Conservation (phyloP, 2,329 filamentous ascomycete species). For the Periconia macrospinosa region DNA sequence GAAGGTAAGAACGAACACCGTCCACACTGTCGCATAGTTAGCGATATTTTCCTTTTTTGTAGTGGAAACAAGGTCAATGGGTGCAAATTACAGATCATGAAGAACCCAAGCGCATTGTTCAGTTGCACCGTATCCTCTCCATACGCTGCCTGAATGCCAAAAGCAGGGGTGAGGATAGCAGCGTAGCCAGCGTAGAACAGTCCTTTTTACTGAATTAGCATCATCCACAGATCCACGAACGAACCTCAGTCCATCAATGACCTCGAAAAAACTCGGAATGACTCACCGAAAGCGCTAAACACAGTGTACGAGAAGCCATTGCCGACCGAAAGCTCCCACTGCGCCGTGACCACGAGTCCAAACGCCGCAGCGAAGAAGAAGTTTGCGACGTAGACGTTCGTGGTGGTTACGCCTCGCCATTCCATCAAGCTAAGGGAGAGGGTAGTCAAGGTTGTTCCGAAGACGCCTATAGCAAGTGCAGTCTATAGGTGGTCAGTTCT, state of each 20-base stretch:
- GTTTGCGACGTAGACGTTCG: slow-evolving; percentile 58
- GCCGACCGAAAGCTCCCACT: slow-evolving; percentile 58
- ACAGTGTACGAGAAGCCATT: slow-evolving; percentile 59
- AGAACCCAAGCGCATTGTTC: slow-evolving; percentile 56
- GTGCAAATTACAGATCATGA: slow-evolving; percentile 46
- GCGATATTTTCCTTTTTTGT: background rate
- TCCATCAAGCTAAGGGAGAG: slow-evolving; percentile 59
- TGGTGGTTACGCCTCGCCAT: slow-evolving; percentile 54
- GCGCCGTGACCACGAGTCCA: slow-evolving; percentile 57
- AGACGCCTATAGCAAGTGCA: slow-evolving; percentile 55
- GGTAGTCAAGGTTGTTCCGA: slow-evolving; percentile 58
- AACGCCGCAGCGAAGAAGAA: slow-evolving; percentile 58
- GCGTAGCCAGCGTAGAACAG: slow-evolving; percentile 56
- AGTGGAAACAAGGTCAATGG: background rate
- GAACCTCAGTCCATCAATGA: too few species aligned
- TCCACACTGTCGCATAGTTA: slow-evolving; percentile 45
- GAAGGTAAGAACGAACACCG: slow-evolving; percentile 51
- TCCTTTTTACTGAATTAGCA: slow-evolving; percentile 19
- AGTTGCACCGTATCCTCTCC: slow-evolving; percentile 47
- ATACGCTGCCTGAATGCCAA: slow-evolving; percentile 51
- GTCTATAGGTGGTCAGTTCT: slow-evolving; percentile 34
- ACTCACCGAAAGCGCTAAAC: slow-evolving; percentile 55
- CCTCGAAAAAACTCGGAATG: too few species aligned
- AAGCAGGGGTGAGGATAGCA: slow-evolving; percentile 51
- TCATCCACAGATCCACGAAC: too few species aligned